Conservation (phyloP, 352 stramenopile species). For the Saprolegnia diclina region DNA sequence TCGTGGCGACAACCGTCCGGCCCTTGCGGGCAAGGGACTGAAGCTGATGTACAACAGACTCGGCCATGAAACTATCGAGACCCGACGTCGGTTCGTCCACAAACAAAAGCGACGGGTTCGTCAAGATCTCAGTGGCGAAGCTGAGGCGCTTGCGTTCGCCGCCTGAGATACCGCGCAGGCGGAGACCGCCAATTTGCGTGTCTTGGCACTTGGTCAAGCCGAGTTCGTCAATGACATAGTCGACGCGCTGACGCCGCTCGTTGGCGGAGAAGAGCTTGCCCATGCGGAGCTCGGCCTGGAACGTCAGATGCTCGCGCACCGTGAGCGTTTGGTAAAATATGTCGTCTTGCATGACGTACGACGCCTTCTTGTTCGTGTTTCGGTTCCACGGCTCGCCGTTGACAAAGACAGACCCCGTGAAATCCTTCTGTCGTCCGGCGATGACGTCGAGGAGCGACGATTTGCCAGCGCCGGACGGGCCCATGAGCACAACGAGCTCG, state of each 20-base stretch:
- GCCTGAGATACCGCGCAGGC: slow-evolving; percentile 54
- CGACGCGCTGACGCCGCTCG: slow-evolving; percentile 38
- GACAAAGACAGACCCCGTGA: slow-evolving; percentile 51
- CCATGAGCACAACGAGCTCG: slow-evolving; percentile 62
- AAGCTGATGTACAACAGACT: slow-evolving; percentile 45
- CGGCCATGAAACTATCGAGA: slow-evolving; percentile 54
- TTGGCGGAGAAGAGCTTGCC: slow-evolving; percentile 29
- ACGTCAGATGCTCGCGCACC: slow-evolving; percentile 83
- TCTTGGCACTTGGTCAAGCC: slow-evolving; percentile 50
- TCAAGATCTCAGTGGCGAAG: slow-evolving; percentile 76
- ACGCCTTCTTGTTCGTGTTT: slow-evolving; percentile 31
- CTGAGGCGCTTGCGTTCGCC: slow-evolving; percentile 78
- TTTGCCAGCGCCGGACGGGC: slow-evolving; percentile 74
- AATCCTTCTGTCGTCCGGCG: slow-evolving; percentile 75
- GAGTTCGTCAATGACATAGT: slow-evolving; percentile 52
- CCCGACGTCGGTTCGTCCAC: slow-evolving; percentile 77
- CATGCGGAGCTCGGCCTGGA: slow-evolving; percentile 78
- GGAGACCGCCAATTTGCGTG: slow-evolving; percentile 46
- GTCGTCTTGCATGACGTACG: slow-evolving; percentile 89
- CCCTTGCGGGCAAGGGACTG: slow-evolving; percentile 70
- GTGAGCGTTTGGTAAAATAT: slow-evolving; percentile 84
- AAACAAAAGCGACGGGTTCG: slow-evolving; percentile 71
- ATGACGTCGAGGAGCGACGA: slow-evolving; percentile 94
- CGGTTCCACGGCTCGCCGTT: slow-evolving; percentile 52
- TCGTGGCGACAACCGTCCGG: slow-evolving; percentile 85